These are phyloP conservation scores for Cryptosporidium sp. DNA, from an alignment of 169 alveolate species.

Conservation along the genomic window DNA sequence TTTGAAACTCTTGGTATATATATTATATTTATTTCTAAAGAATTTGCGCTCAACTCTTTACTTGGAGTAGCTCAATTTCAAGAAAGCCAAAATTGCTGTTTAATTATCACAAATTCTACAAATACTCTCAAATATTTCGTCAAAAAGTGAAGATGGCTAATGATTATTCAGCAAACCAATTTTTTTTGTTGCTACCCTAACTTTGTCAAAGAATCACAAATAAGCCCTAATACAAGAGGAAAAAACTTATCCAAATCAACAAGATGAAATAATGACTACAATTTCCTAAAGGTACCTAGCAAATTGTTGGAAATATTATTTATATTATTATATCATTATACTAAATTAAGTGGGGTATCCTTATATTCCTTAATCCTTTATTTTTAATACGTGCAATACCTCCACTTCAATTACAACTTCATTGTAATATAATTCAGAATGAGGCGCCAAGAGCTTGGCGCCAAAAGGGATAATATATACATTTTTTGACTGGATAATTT, in stretches of 20 bases:
- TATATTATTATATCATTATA: no score
- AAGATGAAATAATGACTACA: background rate
- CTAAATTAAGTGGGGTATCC: background rate
- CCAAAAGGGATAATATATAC: background rate
- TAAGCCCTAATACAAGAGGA: background rate
- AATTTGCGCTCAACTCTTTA: background rate
- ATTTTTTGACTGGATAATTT: conserved; percentile 5
- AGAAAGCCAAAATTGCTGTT: background rate
- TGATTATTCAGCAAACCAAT: background rate
- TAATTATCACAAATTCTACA: background rate
- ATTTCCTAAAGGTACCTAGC: background rate
- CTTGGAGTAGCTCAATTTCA: background rate
- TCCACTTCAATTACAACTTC: background rate
- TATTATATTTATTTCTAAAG: no score
- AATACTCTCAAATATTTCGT: no score
- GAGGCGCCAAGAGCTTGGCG: background rate
- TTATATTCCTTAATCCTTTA: background rate
- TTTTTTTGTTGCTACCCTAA: background rate
- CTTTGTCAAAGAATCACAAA: background rate
- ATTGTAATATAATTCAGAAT: background rate
- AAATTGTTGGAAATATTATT: no score
- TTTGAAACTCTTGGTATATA: background rate
- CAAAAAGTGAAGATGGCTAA: background rate
- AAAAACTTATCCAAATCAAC: background rate
- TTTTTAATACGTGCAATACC: background rate